Base-by-base conservation (phyloP, 345 rosid species). In the Cardamine resedifolia region DNA sequence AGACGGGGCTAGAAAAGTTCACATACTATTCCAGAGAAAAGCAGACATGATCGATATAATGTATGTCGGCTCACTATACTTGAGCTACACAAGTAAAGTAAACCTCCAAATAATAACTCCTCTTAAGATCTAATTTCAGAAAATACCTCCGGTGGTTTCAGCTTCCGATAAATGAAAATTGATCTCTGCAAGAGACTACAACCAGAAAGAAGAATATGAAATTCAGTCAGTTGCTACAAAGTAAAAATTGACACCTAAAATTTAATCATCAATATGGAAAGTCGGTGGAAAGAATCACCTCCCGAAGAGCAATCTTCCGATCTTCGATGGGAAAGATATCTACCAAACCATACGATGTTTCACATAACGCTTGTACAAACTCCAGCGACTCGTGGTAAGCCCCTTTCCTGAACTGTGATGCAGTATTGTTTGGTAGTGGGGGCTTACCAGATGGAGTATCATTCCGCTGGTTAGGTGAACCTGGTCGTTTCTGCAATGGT, bases 301-400 rank as follows among this genome's bases (percentile, higher is more conserved):
- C 99, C 74, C 87, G 80, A 45, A 95, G 90, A 74, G 97, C 96
- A 83, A 82, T 80, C 82, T 95, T 91, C 62, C 98, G 88, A 82
- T 95, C 99, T 86, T 95, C 99, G 58, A 86, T 87, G 33, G 98
- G 98, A 85, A 96, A 96, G 62, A 96, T 82, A 84, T 96, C 99
- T 36, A 96, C 98, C 76, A 96, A 83, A 51, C 92, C 94, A 81
- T 90, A 96, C 6, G 99, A 96, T 58, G 94, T 96, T 28, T 96
- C 99, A 63, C 98, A 96, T 52, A 96, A 69, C 14, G 92, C 79
- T 78, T 78, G 89, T 68, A 96, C 99, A 87, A 96, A 90, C 68
- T 96, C 97, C 85, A 96, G 83, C 15, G 99, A 96, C 72, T 90
- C 92, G 20, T 87, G 94, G 85, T 90, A 92, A 68, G 98, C 84